phyloP scores from a whole-genome alignment of 805 yeast species.

The Ogataea minuta region DNA sequence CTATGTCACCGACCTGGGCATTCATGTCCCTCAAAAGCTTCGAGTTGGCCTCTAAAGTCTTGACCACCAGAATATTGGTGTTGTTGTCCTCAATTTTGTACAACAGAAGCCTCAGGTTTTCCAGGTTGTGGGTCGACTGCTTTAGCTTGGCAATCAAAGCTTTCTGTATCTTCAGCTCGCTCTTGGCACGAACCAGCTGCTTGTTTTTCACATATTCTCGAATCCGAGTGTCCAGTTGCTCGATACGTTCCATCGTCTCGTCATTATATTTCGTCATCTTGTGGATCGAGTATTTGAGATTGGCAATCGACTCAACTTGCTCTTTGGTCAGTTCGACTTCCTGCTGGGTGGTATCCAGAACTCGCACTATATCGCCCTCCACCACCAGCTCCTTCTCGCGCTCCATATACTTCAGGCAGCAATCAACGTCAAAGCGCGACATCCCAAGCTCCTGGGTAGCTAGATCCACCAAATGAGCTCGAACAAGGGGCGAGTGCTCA shows the following conservation, averaged over 20 bases:
- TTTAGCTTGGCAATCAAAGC: constrained; percentile 23
- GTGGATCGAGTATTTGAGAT: constrained; percentile 29
- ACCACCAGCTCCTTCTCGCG: constrained; percentile 16
- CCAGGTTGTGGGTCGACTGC: constrained; percentile 20
- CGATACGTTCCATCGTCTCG: constrained; percentile 11
- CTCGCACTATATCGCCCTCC: constrained; percentile 1
- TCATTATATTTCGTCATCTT: constrained; percentile 20
- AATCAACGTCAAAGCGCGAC: constrained; percentile 21
- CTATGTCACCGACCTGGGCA: constrained; percentile 21
- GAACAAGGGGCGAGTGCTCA: constrained; percentile 14
- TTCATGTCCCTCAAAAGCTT: constrained; percentile 27
- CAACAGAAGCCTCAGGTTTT: constrained; percentile 23
- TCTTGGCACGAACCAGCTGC: constrained; percentile 22
- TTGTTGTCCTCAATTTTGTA: constrained; percentile 30
- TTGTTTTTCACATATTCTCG: constrained; percentile 17
- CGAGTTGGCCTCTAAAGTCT: constrained; percentile 27
- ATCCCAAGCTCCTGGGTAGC: constrained; percentile 4
- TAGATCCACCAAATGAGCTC: constrained; percentile 13
- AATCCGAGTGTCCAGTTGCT: constrained; percentile 13
- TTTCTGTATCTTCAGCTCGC: constrained; percentile 25
- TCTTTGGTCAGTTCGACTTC: constrained; percentile 14
- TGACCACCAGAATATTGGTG: constrained; percentile 22
- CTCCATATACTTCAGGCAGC: constrained; percentile 24
- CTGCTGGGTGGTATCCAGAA: background rate
- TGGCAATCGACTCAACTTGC: constrained; percentile 26